Conservation (phyloP, 2,329 filamentous ascomycete genomes). For the Diaporthe aspalathi region DNA sequence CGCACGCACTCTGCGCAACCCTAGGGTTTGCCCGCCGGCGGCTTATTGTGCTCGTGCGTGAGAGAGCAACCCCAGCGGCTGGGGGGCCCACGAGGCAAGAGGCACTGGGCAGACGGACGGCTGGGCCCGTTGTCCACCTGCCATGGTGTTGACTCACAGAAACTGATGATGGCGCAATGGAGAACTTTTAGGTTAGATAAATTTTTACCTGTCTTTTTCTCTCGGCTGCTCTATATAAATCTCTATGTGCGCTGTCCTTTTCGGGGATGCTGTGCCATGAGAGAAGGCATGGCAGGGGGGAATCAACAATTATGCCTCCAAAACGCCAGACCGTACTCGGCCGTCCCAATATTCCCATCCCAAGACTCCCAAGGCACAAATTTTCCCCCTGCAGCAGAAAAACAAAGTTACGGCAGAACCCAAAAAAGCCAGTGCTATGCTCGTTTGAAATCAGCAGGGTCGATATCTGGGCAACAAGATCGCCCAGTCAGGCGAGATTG, state of each 20-base stretch:
- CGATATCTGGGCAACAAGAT: background rate
- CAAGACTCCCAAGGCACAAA: slow-evolving; percentile 13
- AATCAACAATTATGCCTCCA: slow-evolving; percentile 37
- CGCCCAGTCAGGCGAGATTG: background rate
- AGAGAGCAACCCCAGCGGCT: background rate
- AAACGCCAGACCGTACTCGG: slow-evolving; percentile 33
- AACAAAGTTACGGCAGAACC: background rate
- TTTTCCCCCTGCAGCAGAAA: slow-evolving; percentile 2
- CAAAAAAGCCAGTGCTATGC: slow-evolving; percentile 31
- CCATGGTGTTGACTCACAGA: slow-evolving; percentile 19
- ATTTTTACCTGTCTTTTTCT: slow-evolving; percentile 28
- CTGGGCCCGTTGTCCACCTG: background rate
- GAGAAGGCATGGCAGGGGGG: slow-evolving; percentile 31
- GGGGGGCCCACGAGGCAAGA: background rate
- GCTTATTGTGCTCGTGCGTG: background rate
- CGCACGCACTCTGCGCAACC: slow-evolving; percentile 24
- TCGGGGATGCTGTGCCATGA: slow-evolving; percentile 12
- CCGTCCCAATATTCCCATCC: background rate
- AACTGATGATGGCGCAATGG: slow-evolving; percentile 11
- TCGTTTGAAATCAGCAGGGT: slow-evolving; percentile 38
- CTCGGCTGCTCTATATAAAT: slow-evolving; percentile 27
- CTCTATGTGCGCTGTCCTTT: slow-evolving; percentile 18
- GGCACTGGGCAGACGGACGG: background rate
- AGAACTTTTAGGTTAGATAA: slow-evolving; percentile 25
- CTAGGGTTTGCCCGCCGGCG: slow-evolving; percentile 8